Conservation (phyloP, 768 basidiomycete genomes). For the Suillus ampliporus region DNA sequence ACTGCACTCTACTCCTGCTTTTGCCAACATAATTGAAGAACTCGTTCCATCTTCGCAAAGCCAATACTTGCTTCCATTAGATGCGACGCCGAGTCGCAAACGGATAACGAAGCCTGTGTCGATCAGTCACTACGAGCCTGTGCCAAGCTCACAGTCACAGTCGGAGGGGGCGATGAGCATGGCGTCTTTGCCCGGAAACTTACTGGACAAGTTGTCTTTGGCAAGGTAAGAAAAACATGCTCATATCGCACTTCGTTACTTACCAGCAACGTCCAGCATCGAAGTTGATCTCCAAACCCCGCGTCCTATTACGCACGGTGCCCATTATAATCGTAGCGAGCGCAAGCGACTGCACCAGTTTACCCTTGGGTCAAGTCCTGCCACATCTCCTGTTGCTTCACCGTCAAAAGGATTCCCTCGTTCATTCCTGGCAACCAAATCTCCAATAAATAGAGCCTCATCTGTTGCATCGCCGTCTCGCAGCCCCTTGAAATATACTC, state of each 20-base stretch:
- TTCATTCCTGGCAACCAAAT: slow-evolving; percentile 8
- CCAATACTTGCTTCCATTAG: slow-evolving; percentile 37
- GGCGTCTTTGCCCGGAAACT: slow-evolving; percentile 4
- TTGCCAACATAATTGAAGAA: slow-evolving; percentile 7
- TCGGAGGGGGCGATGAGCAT: slow-evolving; percentile 33
- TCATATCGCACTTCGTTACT: slow-evolving; percentile 7
- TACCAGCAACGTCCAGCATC: slow-evolving; percentile 9
- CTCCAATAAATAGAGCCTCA: slow-evolving; percentile 7
- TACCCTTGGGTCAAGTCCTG: slow-evolving; percentile 10
- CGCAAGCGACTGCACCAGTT: slow-evolving; percentile 10
- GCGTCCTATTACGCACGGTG: neutral
- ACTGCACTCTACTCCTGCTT: neutral
- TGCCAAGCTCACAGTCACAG: slow-evolving; percentile 40
- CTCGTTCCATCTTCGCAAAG: slow-evolving; percentile 38
- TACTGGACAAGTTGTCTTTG: neutral
- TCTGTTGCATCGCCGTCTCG: neutral
- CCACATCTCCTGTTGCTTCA: slow-evolving; percentile 12
- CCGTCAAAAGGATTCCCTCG: slow-evolving; percentile 2
- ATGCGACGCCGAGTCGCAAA: slow-evolving; percentile 42
- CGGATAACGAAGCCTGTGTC: slow-evolving; percentile 28
- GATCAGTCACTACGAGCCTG: slow-evolving; percentile 9
- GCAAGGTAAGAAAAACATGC: slow-evolving; percentile 22
- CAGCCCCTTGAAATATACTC: slow-evolving; percentile 11
- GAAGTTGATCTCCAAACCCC: neutral
- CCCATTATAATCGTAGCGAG: neutral